These are phyloP conservation scores for Dalbergia cultrata DNA, from an alignment of 306 rosid genomes.

Conservation along the genomic window DNA sequence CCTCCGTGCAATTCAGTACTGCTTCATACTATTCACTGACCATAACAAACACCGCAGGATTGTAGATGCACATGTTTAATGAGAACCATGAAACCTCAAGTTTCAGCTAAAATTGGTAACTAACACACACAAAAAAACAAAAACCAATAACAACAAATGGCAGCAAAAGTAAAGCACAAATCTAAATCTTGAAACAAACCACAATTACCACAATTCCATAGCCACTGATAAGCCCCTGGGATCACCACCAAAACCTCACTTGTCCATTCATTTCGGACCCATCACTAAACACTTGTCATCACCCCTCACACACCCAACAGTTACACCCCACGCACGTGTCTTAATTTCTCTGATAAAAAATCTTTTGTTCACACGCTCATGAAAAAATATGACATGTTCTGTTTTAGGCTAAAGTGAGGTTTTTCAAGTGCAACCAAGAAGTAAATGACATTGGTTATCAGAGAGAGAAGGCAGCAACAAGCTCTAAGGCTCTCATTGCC, in stretches of 20 bases:
- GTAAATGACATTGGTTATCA: constrained; percentile 68
- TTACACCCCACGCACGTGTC: constrained; percentile 39
- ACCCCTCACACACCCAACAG: not conserved
- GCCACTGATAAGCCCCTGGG: constrained; percentile 33
- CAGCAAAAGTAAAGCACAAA: constrained; percentile 22
- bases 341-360: not conserved
- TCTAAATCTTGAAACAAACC: not conserved
- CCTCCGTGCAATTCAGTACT: not conserved
- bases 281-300: constrained; percentile 49
- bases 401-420: not conserved
- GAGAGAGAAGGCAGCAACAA: constrained; percentile 69
- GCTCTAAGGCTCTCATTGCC: constrained; percentile 69
- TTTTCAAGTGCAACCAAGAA: constrained; percentile 1
- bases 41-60: constrained; percentile 22
- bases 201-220: constrained; percentile 23
- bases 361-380: not conserved
- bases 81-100: constrained; percentile 32
- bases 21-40: not conserved
- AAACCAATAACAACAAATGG: constrained; percentile 31
- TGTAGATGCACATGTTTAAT: constrained; percentile 28
- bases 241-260: constrained; percentile 60
- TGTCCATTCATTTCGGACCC: constrained; percentile 60
- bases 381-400: not conserved
- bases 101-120: constrained; percentile 42
- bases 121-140: not conserved